Evolutionary conservation across 176 grass and related monocot genomes (phyloP).

Genomic region (Triticum timopheevii): DNA sequence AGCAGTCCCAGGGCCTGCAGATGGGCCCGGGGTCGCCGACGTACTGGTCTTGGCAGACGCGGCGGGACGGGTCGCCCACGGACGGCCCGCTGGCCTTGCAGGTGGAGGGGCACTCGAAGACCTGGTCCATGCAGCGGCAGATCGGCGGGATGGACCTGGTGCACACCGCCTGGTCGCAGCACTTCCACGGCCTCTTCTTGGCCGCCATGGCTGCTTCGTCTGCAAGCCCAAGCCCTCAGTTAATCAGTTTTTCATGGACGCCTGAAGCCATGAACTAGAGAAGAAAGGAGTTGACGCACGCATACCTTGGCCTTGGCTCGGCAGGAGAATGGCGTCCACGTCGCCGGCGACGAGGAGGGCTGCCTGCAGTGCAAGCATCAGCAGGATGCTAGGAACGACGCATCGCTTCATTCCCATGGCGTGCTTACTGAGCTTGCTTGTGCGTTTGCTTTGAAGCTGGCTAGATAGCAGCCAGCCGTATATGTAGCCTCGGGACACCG

Average conservation of each 20-base stretch:
- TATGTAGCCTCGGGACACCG: not conserved
- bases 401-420: not conserved
- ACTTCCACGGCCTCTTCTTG: not conserved
- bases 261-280: not conserved
- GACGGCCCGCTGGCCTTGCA: not conserved
- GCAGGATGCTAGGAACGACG: not conserved
- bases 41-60: not conserved
- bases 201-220: no score
- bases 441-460: not conserved
- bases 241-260: not conserved
- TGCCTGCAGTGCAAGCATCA: not conserved
- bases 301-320: not conserved
- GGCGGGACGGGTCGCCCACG: not conserved
- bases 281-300: not conserved
- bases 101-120: not conserved
- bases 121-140: not conserved
- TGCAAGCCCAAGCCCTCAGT: no score
- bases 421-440: not conserved
- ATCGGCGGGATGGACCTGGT: not conserved
- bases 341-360: not conserved
- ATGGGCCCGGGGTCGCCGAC: not conserved
- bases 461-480: not conserved
- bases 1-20: not conserved
- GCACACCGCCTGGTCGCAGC: not conserved
- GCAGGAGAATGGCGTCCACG: not conserved